Conservation (phyloP, 1,139 yeast species). For the Yamadazyma dendronema region DNA sequence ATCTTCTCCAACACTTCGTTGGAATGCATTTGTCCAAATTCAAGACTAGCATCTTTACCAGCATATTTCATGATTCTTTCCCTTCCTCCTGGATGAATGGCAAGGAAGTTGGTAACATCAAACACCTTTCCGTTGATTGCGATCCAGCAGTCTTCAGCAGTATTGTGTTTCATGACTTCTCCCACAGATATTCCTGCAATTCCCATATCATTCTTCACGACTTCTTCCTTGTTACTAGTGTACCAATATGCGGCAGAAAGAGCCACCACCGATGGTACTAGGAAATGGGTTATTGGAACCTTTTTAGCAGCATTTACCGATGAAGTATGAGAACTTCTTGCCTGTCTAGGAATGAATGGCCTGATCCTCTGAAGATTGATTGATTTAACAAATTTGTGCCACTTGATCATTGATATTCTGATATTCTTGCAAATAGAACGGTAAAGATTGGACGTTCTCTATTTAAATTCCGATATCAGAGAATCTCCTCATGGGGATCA, state of each 20-base stretch:
- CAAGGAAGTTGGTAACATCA: slow-evolving; percentile 24
- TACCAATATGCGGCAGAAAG: slow-evolving; percentile 1
- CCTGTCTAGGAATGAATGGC: background rate
- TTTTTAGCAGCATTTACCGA: background rate
- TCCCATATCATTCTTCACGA: slow-evolving; percentile 4
- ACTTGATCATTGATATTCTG: no score
- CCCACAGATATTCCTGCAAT: slow-evolving; percentile 2
- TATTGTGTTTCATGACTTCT: slow-evolving; percentile 7
- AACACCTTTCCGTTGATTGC: slow-evolving; percentile 27
- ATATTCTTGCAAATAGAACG: no score
- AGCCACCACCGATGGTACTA: background rate
- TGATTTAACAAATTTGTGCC: no score
- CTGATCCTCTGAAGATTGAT: background rate
- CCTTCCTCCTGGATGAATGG: slow-evolving; percentile 26
- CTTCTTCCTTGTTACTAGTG: background rate
- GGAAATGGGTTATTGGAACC: background rate
- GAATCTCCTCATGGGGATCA: no score
- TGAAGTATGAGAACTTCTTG: background rate
- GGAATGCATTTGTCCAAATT: slow-evolving; percentile 19
- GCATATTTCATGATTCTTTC: slow-evolving; percentile 23
- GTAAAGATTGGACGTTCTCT: no score
- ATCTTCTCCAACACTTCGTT: slow-evolving; percentile 18
- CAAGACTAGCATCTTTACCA: slow-evolving; percentile 23
- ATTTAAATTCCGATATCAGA: no score
- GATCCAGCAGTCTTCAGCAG: slow-evolving; percentile 18